Evolutionary conservation across 768 basidiomycete genomes (phyloP).

Genomic region (Rhizopogon vinicolor): DNA sequence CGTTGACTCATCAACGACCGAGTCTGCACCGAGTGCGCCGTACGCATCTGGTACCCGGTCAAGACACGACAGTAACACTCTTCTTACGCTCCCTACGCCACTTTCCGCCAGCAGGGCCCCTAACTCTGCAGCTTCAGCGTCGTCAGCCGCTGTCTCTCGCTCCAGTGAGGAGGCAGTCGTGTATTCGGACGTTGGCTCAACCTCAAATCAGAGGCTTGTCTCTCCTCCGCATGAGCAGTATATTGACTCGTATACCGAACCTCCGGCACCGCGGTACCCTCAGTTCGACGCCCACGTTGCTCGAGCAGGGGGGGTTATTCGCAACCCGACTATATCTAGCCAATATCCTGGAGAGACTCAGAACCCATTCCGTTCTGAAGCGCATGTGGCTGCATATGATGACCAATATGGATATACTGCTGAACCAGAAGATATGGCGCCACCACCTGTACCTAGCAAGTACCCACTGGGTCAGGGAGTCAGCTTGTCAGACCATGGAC

Average conservation of each 20-base stretch:
- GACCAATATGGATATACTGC: slow-evolving; percentile 28
- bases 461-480: slow-evolving; percentile 53
- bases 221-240: slow-evolving; percentile 31
- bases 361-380: slow-evolving; percentile 57
- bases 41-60: slow-evolving; percentile 39
- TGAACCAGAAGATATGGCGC: slow-evolving; percentile 33
- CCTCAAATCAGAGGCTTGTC: slow-evolving; percentile 42
- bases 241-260: slow-evolving; percentile 18
- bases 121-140: slow-evolving; percentile 36
- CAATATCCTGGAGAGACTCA: slow-evolving; percentile 43
- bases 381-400: slow-evolving; percentile 35
- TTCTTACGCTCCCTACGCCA: slow-evolving; percentile 73
- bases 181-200: slow-evolving; percentile 29
- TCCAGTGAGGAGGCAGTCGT: slow-evolving; percentile 38
- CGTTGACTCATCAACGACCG: slow-evolving; percentile 57
- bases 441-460: slow-evolving; percentile 7
- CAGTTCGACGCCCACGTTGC: slow-evolving; percentile 39
- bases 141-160: slow-evolving; percentile 40
- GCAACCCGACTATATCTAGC: slow-evolving; percentile 31
- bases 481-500: slow-evolving; percentile 77
- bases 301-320: slow-evolving; percentile 34
- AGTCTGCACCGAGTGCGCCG: slow-evolving; percentile 38
- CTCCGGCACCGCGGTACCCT: slow-evolving; percentile 14
- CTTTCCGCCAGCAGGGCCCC: slow-evolving; percentile 54
- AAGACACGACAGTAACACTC: slow-evolving; percentile 64